Evolutionary conservation across 495 filamentous ascomycete genomes (phyloP).

Genomic region (Penicillium paradoxum): DNA sequence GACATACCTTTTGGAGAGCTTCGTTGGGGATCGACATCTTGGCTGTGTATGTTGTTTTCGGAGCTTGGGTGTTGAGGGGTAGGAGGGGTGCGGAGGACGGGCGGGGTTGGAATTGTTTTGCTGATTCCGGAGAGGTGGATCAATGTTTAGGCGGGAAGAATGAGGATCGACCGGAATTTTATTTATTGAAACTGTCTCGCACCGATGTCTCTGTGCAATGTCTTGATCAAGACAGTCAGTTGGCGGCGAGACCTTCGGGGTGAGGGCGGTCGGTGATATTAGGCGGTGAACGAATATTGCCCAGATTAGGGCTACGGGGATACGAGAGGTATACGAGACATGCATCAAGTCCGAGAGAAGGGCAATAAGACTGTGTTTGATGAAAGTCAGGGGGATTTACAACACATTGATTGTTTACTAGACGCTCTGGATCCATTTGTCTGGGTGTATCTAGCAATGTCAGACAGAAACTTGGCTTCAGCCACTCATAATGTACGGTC

Average conservation of each 20-base stretch:
- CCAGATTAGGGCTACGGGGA: slow-evolving; percentile 1
- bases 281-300: slow-evolving; percentile 1
- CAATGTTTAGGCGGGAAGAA: background rate
- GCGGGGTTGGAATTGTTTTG: background rate
- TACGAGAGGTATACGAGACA: background rate
- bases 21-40: slow-evolving; percentile 95
- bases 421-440: too few relatives aligned
- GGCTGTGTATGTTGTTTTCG: slow-evolving; percentile 7
- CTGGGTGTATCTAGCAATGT: too few relatives aligned
- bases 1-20: slow-evolving; percentile 81
- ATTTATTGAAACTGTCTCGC: background rate
- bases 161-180: background rate
- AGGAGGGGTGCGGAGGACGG: slow-evolving; percentile 11
- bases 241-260: background rate
- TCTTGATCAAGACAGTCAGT: background rate
- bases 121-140: background rate
- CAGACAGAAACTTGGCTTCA: too few relatives aligned
- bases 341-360: background rate
- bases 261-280: background rate
- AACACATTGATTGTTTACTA: background rate
- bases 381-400: background rate
- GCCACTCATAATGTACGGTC: too few relatives aligned
- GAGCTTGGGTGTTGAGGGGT: slow-evolving; percentile 10
- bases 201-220: background rate
- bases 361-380: background rate